Evolutionary conservation across 177 flowering plant species (phyloP), one percentile per base, ranked within the genome.

Genomic region (Vitis hybrid): DNA sequence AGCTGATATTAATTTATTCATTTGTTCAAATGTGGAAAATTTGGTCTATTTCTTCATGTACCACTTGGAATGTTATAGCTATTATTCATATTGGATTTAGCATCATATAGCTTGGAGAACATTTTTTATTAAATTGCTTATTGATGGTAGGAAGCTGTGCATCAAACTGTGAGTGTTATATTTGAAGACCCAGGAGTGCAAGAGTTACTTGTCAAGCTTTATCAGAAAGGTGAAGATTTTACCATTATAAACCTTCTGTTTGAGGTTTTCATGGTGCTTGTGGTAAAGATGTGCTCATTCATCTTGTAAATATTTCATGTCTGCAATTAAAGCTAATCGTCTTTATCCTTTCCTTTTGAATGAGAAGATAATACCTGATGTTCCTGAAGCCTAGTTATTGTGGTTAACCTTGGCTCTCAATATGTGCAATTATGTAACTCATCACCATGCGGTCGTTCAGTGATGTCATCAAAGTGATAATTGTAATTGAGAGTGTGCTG

Each of bases 161-260:
- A 82, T 78, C 90, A 78, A 85, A 95, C 97, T 72, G 97, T 95
- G 54, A 77, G 78, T 74, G 92, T 95, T 57, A 93, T 95, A 52
- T 93, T 95, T 86, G 99, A 93, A 79, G 99, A 95, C 69, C 98
- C 99, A 51, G 98, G 98, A 62, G 99, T 93, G 72, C 90, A 91
- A 74, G 97, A 91, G 70, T 83, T 95, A 64, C 87, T 95, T 64
- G 93, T 87, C 40, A 93, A 91, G 83, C 87, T 95, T 70, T 95
- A 93, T 75, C 98, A 91, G 30, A 95, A 83, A 86, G 99, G 98
- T 93, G 69, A 66, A 14, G 27, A 16, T 64, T 10, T 56, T 57
- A 12, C 19, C 0, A 40, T 52, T 30, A 24, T 48, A 40, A 56
- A 10, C 13, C 8, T 35, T 32, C 15, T 68, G 51, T 21, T 9